Conservation (phyloP, 192 early-diverging fungal genomes). For the Linnemannia zychae region DNA sequence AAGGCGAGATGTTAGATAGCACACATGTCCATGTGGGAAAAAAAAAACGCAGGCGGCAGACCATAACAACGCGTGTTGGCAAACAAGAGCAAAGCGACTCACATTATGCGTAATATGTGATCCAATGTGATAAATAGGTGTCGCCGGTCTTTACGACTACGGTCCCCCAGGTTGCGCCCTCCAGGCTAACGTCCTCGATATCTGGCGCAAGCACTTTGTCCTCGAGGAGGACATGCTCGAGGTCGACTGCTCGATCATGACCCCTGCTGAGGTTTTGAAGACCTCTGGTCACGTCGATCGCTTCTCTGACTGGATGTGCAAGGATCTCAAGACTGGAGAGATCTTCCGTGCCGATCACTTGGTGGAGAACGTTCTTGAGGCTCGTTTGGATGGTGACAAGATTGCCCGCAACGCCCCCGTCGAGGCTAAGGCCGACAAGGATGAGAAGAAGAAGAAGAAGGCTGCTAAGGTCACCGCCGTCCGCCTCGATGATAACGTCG, state of each 20-base stretch:
- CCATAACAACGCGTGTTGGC: background rate
- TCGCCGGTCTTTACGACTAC: constrained; percentile 98
- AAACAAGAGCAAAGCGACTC: background rate
- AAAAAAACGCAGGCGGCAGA: background rate
- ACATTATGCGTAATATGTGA: background rate
- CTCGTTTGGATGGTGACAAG: constrained; percentile 90
- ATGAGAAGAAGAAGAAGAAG: constrained; percentile 82
- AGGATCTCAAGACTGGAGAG: constrained; percentile 91
- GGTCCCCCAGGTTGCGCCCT: constrained; percentile 96
- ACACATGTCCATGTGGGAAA: background rate
- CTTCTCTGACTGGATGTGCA: constrained; percentile 99
- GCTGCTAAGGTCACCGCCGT: constrained; percentile 72
- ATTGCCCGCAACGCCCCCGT: constrained; percentile 71
- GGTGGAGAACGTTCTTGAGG: constrained; percentile 92
- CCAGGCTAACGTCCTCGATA: constrained; percentile 88
- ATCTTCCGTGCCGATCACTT: constrained; percentile 98
- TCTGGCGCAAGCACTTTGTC: constrained; percentile 98
- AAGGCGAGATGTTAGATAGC: background rate
- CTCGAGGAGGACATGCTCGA: constrained; percentile 99
- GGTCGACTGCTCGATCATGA: constrained; percentile 97
- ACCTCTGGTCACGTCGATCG: constrained; percentile 99
- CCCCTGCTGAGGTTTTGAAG: constrained; percentile 94
- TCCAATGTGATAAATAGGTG: constrained; percentile 64
- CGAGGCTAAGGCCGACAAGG: constrained; percentile 61
- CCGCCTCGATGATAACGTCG: constrained; percentile 71